Base-by-base conservation (phyloP, 164 flowering plant genomes). In the Vitis vinifera region DNA sequence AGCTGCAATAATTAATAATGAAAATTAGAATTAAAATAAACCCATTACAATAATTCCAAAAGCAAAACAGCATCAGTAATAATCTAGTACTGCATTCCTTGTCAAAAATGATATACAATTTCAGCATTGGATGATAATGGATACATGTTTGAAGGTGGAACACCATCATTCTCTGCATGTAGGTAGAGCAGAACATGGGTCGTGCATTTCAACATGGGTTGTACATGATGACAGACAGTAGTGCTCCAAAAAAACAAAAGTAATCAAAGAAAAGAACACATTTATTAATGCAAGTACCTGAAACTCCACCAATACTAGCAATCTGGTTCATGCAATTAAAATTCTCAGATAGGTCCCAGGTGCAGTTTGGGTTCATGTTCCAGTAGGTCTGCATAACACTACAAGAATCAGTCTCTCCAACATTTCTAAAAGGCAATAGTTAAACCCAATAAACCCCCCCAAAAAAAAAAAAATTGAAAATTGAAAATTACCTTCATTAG, bases 321-420 rank as follows among this genome's bases (percentile, higher is more conserved):
- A 68, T 66, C 55, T 76, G 77, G 68, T 68, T 69, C 73, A 67
- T 66, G 71, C 68, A 75, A 49, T 71, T 71, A 15, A 75, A 68
- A 48, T 76, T 67, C 71, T 71, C 78, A 10, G 68, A 55, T 52
- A 68, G 13, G 23, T 55, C 76, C 80, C 81, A 79, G 17, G 29
- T 59, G 65, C 55, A 56, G 51, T 31, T 51, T 6, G 73, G 66
- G 64, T 81, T 68, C 80, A 75, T 68, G 64, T 81, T 68, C 80
- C 77, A 71, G 72, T 59, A 65, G 69, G 66, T 59, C 85, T 82
- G 73, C 44, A 68, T 13, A 37, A 47, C n/a, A 52, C 13, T 9
- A 27, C 13, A 14, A 30, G 13, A 37, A 60, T 55, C 27, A 49
- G 16, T 56, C 23, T 8, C 10, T 57, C 59, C 10, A 5, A 3